Evolutionary conservation across 805 yeast genomes (phyloP).

Genomic region (Candida pseudofarinosa): DNA sequence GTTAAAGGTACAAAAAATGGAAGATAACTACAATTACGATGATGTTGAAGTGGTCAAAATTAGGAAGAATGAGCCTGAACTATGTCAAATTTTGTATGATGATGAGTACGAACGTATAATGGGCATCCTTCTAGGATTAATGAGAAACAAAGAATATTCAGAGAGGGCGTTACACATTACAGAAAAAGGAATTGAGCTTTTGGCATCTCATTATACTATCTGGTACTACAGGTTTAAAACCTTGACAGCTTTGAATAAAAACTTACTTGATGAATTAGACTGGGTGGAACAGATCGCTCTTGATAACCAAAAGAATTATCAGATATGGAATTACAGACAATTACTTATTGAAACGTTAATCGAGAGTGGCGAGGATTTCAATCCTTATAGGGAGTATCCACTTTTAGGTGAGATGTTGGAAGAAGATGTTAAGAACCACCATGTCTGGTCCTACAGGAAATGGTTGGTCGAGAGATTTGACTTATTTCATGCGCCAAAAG

Average conservation of each 20-base stretch:
- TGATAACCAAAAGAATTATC: conserved; percentile 85
- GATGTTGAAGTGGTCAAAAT: conserved; percentile 44
- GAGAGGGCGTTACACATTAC: conserved; percentile 71
- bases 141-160: conserved; percentile 57
- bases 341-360: conserved; percentile 45
- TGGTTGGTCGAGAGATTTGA: conserved; percentile 68
- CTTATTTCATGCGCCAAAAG: conserved; percentile 42
- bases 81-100: conserved; percentile 67
- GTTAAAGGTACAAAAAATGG: background rate
- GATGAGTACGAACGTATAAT: conserved; percentile 64
- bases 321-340: conserved; percentile 94
- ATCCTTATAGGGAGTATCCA: conserved; percentile 57
- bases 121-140: conserved; percentile 58
- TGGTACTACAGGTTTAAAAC: conserved; percentile 73
- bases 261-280: conserved; percentile 53
- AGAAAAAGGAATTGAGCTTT: conserved; percentile 53
- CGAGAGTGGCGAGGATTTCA: conserved; percentile 19
- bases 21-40: conserved; percentile 23
- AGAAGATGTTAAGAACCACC: conserved; percentile 87
- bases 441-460: conserved; percentile 90
- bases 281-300: conserved; percentile 79
- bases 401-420: conserved; percentile 64
- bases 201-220: conserved; percentile 88
- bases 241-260: conserved; percentile 33
- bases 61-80: conserved; percentile 39